Percentiles rank a stretch among this genome's conserved stretches.
These are phyloP conservation scores for Ceratocystis colombiana DNA, from an alignment of 2,329 filamentous ascomycete genomes.

Conservation along the genomic window DNA sequence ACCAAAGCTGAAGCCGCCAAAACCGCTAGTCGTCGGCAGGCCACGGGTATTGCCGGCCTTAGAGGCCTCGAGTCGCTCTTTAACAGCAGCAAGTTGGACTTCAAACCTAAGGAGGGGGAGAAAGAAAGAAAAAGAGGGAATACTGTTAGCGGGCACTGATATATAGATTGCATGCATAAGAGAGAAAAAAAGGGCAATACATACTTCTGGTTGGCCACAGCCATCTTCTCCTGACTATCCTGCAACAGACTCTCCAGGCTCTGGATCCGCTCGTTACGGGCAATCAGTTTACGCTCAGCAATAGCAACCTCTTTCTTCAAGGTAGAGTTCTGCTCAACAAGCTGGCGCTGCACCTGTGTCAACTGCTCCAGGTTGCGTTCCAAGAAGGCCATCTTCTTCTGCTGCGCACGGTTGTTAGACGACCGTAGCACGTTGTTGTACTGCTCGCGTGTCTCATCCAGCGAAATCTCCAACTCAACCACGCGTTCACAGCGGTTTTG, in stretches of 20 bases:
- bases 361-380: conserved; percentile 97
- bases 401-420: conserved; percentile 95
- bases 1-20: conserved; percentile 61
- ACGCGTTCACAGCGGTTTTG: conserved; percentile 98
- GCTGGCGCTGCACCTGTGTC: conserved; percentile 90
- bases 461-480: conserved; percentile 92
- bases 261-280: conserved; percentile 91
- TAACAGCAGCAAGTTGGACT: conserved; percentile 90
- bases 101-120: conserved; percentile 60
- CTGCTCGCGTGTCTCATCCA: conserved; percentile 95
- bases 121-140: not conserved
- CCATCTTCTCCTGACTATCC: conserved; percentile 97
- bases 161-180: not conserved
- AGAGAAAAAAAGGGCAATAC: conserved; percentile 32
- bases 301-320: conserved; percentile 99
- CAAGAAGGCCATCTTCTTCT: conserved; percentile 99
- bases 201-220: conserved; percentile 92
- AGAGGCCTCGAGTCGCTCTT: conserved; percentile 91
- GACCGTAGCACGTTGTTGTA: conserved; percentile 97
- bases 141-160: conserved; percentile 14
- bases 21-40: conserved; percentile 52
- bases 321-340: conserved; percentile 93
- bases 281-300: conserved; percentile 92
- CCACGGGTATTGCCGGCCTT: conserved; percentile 85
- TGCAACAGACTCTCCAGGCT: conserved; percentile 85